Evolutionary conservation across 805 yeast species (phyloP).

Genomic region (Candida palmyrensis): DNA sequence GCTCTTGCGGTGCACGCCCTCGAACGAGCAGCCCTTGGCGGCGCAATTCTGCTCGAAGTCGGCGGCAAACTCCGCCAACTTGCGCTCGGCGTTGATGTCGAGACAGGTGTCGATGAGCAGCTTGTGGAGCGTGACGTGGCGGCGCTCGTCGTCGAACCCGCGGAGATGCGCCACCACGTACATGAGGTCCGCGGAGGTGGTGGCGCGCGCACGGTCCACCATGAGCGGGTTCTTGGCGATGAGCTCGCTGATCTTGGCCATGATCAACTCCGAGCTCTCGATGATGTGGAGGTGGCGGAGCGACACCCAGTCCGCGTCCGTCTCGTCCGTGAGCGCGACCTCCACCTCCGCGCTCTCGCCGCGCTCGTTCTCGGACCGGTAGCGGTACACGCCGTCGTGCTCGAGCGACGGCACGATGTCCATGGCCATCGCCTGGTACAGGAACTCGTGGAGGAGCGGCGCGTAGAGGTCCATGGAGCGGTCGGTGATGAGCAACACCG

Average conservation of each 20-base stretch:
- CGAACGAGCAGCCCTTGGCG: slow-evolving; percentile 64
- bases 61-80: slow-evolving; percentile 62
- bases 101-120: slow-evolving; percentile 62
- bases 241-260: slow-evolving; percentile 56
- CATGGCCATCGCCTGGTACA: slow-evolving; percentile 88
- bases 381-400: slow-evolving; percentile 43
- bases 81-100: slow-evolving; percentile 49
- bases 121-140: slow-evolving; percentile 55
- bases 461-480: slow-evolving; percentile 79
- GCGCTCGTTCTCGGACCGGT: slow-evolving; percentile 50
- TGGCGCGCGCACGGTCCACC: slow-evolving; percentile 61
- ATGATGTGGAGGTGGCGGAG: slow-evolving; percentile 72
- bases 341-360: slow-evolving; percentile 27
- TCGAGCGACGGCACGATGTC: slow-evolving; percentile 52
- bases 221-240: slow-evolving; percentile 69
- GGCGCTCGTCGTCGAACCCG: slow-evolving; percentile 64
- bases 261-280: slow-evolving; percentile 62
- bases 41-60: slow-evolving; percentile 82
- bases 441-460: slow-evolving; percentile 84
- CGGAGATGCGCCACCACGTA: slow-evolving; percentile 68
- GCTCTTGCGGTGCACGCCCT: slow-evolving; percentile 57
- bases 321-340: slow-evolving; percentile 47
- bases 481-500: slow-evolving; percentile 74
- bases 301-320: slow-evolving; percentile 69
- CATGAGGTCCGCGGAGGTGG: slow-evolving; percentile 64